A percentile compares a stretch with the other conserved stretches of the same genome.
Evolutionary conservation across 805 yeast genomes (phyloP).

Genomic region (Barnettozyma californica): DNA sequence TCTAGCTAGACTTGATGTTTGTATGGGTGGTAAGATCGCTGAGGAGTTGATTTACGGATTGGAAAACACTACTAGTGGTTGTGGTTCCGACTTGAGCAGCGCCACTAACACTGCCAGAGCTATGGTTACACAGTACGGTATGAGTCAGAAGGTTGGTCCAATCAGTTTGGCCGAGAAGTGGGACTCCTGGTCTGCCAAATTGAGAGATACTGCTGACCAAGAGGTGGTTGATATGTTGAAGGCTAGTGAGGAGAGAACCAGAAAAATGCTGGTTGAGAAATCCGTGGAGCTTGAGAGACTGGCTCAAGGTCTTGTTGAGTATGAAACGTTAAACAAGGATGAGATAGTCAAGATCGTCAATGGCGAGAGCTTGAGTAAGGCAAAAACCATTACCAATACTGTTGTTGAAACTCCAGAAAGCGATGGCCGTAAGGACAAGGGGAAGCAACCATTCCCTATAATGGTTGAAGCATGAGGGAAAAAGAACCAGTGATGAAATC

Average conservation of each 20-base stretch:
- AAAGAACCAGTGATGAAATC: not conserved
- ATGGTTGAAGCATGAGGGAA: conserved; percentile 23
- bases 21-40: conserved; percentile 99
- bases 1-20: conserved; percentile 87
- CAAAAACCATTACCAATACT: conserved; percentile 68
- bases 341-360: conserved; percentile 83
- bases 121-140: conserved; percentile 95
- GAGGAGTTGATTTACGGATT: conserved; percentile 90
- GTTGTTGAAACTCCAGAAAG: conserved; percentile 55
- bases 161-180: conserved; percentile 84
- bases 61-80: conserved; percentile 92
- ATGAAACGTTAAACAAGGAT: conserved; percentile 86
- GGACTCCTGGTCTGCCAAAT: conserved; percentile 90
- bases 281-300: conserved; percentile 72
- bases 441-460: conserved; percentile 27
- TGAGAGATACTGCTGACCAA: conserved; percentile 86
- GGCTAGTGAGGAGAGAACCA: conserved; percentile 75
- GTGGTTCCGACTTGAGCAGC: conserved; percentile 82
- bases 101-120: conserved; percentile 94
- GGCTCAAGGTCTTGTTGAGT: conserved; percentile 90
- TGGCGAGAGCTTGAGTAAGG: conserved; percentile 71
- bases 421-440: conserved; percentile 38
- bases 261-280: conserved; percentile 55
- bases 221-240: conserved; percentile 77
- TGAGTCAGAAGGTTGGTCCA: conserved; percentile 93